A percentile compares a stretch with the other conserved stretches of the same genome.
phyloP scores from a whole-genome alignment of 352 stramenopile species.

The Globisporangium okanoganense region DNA sequence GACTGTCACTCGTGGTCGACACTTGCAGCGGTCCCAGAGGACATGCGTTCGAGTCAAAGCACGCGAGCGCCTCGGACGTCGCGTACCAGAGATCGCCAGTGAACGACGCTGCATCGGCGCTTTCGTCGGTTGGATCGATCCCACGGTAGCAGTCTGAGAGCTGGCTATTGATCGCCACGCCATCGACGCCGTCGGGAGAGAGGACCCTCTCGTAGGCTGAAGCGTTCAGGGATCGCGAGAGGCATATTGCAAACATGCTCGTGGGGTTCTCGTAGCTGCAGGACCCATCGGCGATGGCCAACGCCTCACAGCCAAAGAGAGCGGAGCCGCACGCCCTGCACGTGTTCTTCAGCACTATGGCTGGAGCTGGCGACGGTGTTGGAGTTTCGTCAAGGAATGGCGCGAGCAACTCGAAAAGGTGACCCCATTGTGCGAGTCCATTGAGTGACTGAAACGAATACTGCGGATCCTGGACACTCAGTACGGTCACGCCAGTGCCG shows the following conservation, averaged over 20 bases:
- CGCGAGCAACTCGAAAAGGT: not conserved
- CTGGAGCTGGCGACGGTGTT: not conserved
- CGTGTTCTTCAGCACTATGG: not conserved
- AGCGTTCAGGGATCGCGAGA: not conserved
- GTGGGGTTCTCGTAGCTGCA: conserved; percentile 9
- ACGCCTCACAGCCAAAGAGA: conserved; percentile 8
- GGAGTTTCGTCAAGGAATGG: not conserved
- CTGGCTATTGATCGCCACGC: not conserved
- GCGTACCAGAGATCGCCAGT: conserved; percentile 21
- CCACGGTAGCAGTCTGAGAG: not conserved
- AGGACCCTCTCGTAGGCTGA: not conserved
- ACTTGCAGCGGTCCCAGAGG: conserved; percentile 19
- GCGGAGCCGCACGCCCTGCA: conserved; percentile 6
- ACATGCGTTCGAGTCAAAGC: conserved; percentile 19
- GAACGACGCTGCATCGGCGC: not conserved
- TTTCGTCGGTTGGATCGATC: not conserved
- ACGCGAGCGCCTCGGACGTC: conserved; percentile 15
- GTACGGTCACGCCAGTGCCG: not conserved
- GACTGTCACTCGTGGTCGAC: not conserved
- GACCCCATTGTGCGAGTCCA: not conserved
- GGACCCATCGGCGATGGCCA: not conserved
- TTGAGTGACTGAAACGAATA: conserved; percentile 15
- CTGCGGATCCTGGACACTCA: not conserved
- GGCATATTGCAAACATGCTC: conserved; percentile 2
- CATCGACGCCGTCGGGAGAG: not conserved